Base-by-base conservation (phyloP, 1,284 basidiomycete genomes). In the Xerocomus nothofagi region DNA sequence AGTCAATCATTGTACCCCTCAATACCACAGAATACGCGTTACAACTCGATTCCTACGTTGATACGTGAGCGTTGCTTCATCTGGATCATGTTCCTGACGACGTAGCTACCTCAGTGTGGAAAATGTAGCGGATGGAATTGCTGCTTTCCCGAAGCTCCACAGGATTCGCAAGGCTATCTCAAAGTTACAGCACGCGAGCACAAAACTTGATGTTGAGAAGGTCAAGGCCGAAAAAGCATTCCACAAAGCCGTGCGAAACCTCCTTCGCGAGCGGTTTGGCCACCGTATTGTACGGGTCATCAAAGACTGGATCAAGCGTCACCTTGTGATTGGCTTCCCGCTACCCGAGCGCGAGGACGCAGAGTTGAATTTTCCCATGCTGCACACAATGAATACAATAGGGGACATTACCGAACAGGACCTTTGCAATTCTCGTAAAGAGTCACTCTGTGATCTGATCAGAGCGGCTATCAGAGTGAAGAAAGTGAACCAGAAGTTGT, bases 21-120 rank as follows among this genome's bases (percentile, higher is more conserved):
- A 91, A 93, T 66, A 85, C 88, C 3, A 88, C 86, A 1, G 83
- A 88, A 57, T 91, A 91, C 62, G 73, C 85, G 1, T 57, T 76
- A 15, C 86, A 88, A 60, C 74, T 92, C 7, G 69, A 71, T 37
- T 67, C 71, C 10, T 91, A 91, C 63, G 71, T 84, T 29, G 71
- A 78, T 31, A 73, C 74, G 77, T 84, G 58, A 56, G 78, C 55
- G 6, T 31, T 44, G 39, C 30, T 37, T 48, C 17, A 24, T 17
- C 34, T 21, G n/a, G 6, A 29, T 6, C 7, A 24, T 20, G 5
- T 21, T 32, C 17, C 32, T 40, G 21, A 30, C 44, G n/a, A 60
- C 17, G 14, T 34, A 53, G 23, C 14, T 48, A 31, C 39, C 23
- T 38, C 42, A 86, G 81, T 38, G 77, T 85, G 38, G 74, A 81